Evolutionary conservation across 2,329 filamentous ascomycete genomes (phyloP).

Genomic region (Colletotrichum somersetense): DNA sequence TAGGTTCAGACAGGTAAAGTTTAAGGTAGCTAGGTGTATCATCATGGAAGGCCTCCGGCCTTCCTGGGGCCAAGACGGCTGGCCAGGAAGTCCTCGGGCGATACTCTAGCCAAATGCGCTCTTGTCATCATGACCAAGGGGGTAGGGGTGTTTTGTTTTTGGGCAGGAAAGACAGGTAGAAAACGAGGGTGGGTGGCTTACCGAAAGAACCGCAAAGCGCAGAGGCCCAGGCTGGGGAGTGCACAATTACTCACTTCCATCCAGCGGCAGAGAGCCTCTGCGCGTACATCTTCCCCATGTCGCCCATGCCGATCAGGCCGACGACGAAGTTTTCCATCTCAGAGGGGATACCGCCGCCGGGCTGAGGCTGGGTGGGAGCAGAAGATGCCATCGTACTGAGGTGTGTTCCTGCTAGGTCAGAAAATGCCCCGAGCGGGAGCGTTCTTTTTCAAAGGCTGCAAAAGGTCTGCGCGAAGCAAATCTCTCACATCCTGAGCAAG

Average conservation of each 20-base stretch:
- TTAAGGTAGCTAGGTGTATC: conserved; percentile 99
- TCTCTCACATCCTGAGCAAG: conserved; percentile 42
- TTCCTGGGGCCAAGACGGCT: conserved; percentile 81
- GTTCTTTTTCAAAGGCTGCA: conserved; percentile 14
- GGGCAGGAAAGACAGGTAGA: conserved; percentile 30
- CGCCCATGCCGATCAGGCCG: conserved; percentile 98
- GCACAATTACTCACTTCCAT: conserved; percentile 79
- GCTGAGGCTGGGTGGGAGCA: conserved; percentile 20
- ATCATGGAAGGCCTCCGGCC: conserved; percentile 87
- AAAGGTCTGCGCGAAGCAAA: conserved; percentile 37
- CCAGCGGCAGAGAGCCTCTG: conserved; percentile 88
- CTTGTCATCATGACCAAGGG: conserved; percentile 89
- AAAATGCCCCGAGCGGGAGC: not conserved
- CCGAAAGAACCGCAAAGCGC: conserved; percentile 46
- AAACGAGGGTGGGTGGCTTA: conserved; percentile 49
- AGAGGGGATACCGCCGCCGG: conserved; percentile 49
- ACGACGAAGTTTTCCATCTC: conserved; percentile 80
- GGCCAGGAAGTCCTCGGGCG: conserved; percentile 70
- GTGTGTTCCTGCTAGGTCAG: conserved; percentile 8
- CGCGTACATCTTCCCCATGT: conserved; percentile 99
- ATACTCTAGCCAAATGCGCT: conserved; percentile 99
- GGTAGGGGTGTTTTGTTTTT: conserved; percentile 19
- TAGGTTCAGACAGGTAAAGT: conserved; percentile 82
- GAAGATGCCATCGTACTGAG: conserved; percentile 38
- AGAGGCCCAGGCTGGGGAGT: conserved; percentile 32